A percentile compares a stretch with the other conserved stretches of the same genome.
phyloP scores from a whole-genome alignment of 768 basidiomycete species.

The Amanita phalloides region DNA sequence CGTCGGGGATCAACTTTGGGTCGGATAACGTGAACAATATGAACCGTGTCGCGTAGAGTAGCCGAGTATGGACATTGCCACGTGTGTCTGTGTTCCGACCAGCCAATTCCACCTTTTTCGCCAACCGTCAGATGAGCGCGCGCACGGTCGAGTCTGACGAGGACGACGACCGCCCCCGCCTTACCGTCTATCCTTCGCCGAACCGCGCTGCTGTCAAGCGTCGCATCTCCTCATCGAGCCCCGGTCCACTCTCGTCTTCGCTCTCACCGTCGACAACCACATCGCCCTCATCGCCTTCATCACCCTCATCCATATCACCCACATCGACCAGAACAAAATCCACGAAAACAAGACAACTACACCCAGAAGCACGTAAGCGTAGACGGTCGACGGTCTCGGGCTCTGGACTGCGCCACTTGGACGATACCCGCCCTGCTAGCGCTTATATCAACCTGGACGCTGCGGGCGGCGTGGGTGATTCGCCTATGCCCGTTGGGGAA shows the following conservation, averaged over 20 bases:
- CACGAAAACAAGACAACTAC: background rate
- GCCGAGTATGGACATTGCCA: too few species aligned
- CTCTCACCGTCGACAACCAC: background rate
- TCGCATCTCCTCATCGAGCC: too few species aligned
- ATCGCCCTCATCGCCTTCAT: background rate
- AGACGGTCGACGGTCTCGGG: background rate
- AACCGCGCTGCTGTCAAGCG: too few species aligned
- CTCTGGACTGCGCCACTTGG: too few species aligned
- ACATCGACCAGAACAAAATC: background rate
- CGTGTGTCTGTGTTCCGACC: too few species aligned
- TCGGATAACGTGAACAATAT: background rate
- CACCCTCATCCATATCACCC: background rate
- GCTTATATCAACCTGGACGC: slow-evolving; percentile 32
- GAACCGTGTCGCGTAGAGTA: background rate
- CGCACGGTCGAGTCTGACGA: background rate
- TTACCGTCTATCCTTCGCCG: too few species aligned
- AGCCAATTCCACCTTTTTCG: background rate
- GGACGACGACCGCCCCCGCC: background rate
- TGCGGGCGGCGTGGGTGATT: slow-evolving; percentile 55
- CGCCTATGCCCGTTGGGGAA: slow-evolving; percentile 30
- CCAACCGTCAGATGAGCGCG: too few species aligned
- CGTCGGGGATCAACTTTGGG: background rate
- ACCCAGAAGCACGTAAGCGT: background rate
- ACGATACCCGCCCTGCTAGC: too few species aligned
- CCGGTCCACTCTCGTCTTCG: too few species aligned